Evolutionary conservation across 2,329 filamentous ascomycete species (phyloP).

Genomic region (Cladobotryum mycophilum): DNA sequence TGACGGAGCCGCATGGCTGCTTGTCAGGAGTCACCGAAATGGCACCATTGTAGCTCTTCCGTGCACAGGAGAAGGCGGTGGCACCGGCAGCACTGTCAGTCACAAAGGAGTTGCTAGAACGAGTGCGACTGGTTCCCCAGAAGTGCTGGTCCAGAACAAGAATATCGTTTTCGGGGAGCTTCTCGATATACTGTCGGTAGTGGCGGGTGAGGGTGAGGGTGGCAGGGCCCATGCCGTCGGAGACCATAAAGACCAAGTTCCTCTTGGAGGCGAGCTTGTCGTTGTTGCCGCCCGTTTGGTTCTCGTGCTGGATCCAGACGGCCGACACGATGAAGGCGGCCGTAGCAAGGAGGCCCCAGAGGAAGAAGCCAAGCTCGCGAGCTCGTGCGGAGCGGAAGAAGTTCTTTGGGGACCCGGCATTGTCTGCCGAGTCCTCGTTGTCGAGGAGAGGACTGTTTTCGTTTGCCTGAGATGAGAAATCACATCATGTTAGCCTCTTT

Average conservation of each 20-base stretch:
- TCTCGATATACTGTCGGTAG: slow-evolving; percentile 72
- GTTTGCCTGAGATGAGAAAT: slow-evolving; percentile 25
- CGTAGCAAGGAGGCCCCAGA: slow-evolving; percentile 78
- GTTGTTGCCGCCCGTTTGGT: slow-evolving; percentile 36
- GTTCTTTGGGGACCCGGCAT: slow-evolving; percentile 18
- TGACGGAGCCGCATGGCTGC: slow-evolving; percentile 79
- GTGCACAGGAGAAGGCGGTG: slow-evolving; percentile 87
- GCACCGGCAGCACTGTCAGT: slow-evolving; percentile 97
- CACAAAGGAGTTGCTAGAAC: slow-evolving; percentile 76
- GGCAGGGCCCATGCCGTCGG: slow-evolving; percentile 95
- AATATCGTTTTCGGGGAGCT: slow-evolving; percentile 66
- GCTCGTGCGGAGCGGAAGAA: slow-evolving; percentile 36
- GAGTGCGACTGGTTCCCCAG: slow-evolving; percentile 82
- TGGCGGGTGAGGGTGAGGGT: slow-evolving; percentile 80
- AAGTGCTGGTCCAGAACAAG: slow-evolving; percentile 81
- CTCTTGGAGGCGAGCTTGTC: slow-evolving; percentile 58
- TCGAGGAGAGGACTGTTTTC: slow-evolving; percentile 40
- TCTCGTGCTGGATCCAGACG: slow-evolving; percentile 68
- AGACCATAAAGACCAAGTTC: slow-evolving; percentile 98
- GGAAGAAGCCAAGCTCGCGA: slow-evolving; percentile 69
- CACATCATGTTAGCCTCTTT: slow-evolving; percentile 1
- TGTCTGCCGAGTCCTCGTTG: slow-evolving; percentile 25
- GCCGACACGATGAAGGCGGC: slow-evolving; percentile 71
- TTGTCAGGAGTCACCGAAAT: slow-evolving; percentile 84
- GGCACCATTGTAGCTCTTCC: slow-evolving; percentile 95